Conservation (phyloP, 1,284 basidiomycete species). For the Ganoderma meredithae region DNA sequence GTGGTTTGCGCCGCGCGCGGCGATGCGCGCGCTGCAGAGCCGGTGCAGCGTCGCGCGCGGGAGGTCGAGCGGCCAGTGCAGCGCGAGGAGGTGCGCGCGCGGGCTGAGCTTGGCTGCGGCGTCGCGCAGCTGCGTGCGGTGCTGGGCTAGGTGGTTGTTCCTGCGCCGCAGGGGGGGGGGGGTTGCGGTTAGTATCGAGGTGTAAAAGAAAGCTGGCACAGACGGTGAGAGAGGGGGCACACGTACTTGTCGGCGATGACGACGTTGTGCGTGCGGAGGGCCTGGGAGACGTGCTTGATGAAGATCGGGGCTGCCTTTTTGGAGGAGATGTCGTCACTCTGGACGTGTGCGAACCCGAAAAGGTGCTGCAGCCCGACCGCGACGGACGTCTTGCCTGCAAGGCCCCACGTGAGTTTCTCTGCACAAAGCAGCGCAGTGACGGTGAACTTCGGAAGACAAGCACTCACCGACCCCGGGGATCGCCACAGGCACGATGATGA, state of each 20-base stretch:
- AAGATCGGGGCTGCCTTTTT: slow-evolving; percentile 87
- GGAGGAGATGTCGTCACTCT: slow-evolving; percentile 88
- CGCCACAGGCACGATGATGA: slow-evolving; percentile 88
- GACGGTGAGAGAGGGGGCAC: slow-evolving; percentile 8
- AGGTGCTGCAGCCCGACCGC: slow-evolving; percentile 81
- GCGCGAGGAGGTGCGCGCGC: slow-evolving; percentile 76
- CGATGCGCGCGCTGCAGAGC: slow-evolving; percentile 80
- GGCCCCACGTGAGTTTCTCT: not conserved
- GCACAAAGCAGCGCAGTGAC: not conserved
- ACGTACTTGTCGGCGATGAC: slow-evolving; percentile 91
- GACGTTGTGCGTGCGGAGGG: slow-evolving; percentile 72
- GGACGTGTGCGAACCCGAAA: slow-evolving; percentile 88
- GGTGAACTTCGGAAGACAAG: not conserved
- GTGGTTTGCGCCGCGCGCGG: slow-evolving; percentile 82
- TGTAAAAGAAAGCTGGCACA: too few relatives aligned
- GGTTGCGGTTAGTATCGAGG: not conserved
- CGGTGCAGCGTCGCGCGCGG: slow-evolving; percentile 68
- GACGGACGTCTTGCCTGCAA: slow-evolving; percentile 87
- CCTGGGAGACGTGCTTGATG: slow-evolving; percentile 73
- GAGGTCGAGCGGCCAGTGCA: slow-evolving; percentile 77
- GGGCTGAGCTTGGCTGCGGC: slow-evolving; percentile 51
- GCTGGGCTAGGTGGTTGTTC: slow-evolving; percentile 87
- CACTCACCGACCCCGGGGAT: slow-evolving; percentile 90
- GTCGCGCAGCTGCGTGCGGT: slow-evolving; percentile 74
- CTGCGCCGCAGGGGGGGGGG: slow-evolving; percentile 46